Evolutionary conservation across 108 stramenopile species (phyloP).

Genomic region (Cyclotella sp.): DNA sequence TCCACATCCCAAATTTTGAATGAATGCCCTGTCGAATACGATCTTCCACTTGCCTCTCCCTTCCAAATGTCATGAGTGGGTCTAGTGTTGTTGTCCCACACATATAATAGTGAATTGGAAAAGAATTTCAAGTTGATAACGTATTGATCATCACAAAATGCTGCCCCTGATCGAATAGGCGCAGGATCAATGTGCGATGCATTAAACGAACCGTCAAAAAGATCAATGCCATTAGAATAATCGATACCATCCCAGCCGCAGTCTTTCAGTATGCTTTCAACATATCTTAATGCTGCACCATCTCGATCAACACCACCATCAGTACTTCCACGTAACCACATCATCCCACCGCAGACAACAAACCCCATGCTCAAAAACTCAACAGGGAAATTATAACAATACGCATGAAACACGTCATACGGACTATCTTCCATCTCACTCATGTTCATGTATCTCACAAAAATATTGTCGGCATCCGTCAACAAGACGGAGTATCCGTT

Average conservation of each 20-base stretch:
- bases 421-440: slow-evolving; percentile 7
- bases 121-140: slow-evolving; percentile 38
- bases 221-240: not conserved
- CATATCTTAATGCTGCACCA: slow-evolving; percentile 17
- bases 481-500: slow-evolving; percentile 21
- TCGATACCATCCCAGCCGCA: slow-evolving; percentile 19
- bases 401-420: slow-evolving; percentile 31
- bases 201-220: not conserved
- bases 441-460: slow-evolving; percentile 22
- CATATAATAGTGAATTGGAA: slow-evolving; percentile 21
- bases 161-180: not conserved
- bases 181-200: not conserved
- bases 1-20: slow-evolving; percentile 37
- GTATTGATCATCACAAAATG: slow-evolving; percentile 34
- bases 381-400: slow-evolving; percentile 25
- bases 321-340: slow-evolving; percentile 13
- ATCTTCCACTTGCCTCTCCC: not conserved
- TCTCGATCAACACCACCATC: not conserved
- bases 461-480: slow-evolving; percentile 39
- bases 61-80: slow-evolving; percentile 21
- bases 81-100: slow-evolving; percentile 1
- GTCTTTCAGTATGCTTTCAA: slow-evolving; percentile 20
- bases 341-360: slow-evolving; percentile 35
- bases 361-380: slow-evolving; percentile 37
- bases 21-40: slow-evolving; percentile 21